Conservation (phyloP, 2,329 filamentous ascomycete genomes). For the Cryphonectria radicalis region DNA sequence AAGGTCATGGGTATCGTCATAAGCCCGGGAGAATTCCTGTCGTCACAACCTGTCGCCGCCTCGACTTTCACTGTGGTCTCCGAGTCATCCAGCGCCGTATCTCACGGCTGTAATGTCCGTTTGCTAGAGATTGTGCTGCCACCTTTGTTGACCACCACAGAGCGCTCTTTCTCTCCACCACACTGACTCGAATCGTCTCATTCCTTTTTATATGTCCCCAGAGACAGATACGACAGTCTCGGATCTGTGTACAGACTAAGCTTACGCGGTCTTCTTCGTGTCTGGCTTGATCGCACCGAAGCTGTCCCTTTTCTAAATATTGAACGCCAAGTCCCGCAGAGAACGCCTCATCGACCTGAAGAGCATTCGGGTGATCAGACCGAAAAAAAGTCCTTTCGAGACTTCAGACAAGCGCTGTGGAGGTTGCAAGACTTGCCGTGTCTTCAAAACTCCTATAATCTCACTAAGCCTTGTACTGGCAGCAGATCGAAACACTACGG, state of each 20-base stretch:
- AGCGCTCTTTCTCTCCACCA: not conserved
- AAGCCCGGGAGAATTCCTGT: not conserved
- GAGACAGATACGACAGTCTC: not conserved
- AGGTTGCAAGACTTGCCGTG: not conserved
- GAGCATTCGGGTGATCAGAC: not conserved
- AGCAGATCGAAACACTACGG: not conserved
- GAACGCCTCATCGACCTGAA: not conserved
- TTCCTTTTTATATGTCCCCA: not conserved
- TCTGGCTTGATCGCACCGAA: not conserved
- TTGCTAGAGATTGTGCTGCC: not conserved
- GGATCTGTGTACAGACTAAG: not conserved
- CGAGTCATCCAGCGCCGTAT: not conserved
- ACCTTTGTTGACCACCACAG: not conserved
- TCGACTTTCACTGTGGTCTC: not conserved
- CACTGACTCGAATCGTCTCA: not conserved
- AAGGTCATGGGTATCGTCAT: slow-evolving; percentile 6
- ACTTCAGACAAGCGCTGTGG: not conserved
- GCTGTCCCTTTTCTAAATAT: not conserved
- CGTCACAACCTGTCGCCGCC: not conserved
- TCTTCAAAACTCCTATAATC: not conserved
- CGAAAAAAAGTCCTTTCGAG: not conserved
- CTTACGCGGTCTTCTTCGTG: not conserved
- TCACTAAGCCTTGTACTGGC: not conserved
- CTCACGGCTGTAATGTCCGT: not conserved
- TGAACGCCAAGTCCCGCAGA: not conserved